Conservation (phyloP, 2,329 filamentous ascomycete species). For the Canariomyces notabilis region DNA sequence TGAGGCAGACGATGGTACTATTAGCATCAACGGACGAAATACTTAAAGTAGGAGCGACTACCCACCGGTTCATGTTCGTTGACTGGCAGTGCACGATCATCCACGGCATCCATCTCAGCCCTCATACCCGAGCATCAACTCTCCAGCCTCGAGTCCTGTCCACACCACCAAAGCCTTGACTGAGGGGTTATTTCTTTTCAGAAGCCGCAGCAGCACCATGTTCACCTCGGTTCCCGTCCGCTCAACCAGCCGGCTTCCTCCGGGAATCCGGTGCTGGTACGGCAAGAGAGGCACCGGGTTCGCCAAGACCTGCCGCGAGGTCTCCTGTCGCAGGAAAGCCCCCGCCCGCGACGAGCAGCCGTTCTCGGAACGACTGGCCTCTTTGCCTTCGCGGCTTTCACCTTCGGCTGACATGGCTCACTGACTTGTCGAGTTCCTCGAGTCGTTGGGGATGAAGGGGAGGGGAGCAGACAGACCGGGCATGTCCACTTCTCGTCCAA, state of each 20-base stretch:
- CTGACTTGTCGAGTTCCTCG: too few relatives aligned
- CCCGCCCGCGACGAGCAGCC: conserved; percentile 7
- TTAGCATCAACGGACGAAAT: background rate
- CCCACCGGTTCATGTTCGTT: too few relatives aligned
- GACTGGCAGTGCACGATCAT: too few relatives aligned
- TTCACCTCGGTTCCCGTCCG: conserved; percentile 17
- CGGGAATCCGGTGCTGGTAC: conserved; percentile 18
- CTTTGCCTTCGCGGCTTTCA: conserved; percentile 9
- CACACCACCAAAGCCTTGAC: too few relatives aligned
- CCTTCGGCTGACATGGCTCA: conserved; percentile 12
- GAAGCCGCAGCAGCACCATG: conserved; percentile 11
- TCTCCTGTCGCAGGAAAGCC: conserved; percentile 13
- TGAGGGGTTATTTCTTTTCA: too few relatives aligned
- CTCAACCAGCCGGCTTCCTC: conserved; percentile 21
- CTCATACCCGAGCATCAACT: too few relatives aligned
- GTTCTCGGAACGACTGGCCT: conserved; percentile 12
- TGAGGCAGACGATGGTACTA: background rate
- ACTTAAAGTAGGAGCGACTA: background rate
- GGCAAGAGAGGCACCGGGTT: conserved; percentile 19
- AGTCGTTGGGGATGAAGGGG: too few relatives aligned
- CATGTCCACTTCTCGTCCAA: too few relatives aligned
- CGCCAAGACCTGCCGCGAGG: conserved; percentile 15
- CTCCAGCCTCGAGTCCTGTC: too few relatives aligned
- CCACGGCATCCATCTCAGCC: too few relatives aligned
- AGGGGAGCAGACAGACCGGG: too few relatives aligned